Conservation (phyloP, 768 basidiomycete species). For the Vararia minispora region DNA sequence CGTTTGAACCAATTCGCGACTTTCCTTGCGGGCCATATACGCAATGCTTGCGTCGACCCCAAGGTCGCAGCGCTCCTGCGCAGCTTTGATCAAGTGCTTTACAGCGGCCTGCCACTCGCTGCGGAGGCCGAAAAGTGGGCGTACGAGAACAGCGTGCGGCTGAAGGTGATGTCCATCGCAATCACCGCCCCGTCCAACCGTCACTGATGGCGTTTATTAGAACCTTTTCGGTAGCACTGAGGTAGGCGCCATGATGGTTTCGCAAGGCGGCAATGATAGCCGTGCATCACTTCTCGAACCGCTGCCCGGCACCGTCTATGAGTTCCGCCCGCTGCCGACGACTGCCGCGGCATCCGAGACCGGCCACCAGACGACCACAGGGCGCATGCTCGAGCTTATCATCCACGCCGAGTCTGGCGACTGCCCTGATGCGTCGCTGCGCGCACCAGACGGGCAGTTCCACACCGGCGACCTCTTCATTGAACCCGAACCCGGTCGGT, state of each 20-base stretch:
- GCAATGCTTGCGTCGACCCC: conserved; percentile 44
- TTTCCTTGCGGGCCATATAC: conserved; percentile 56
- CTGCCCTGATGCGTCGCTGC: conserved; percentile 51
- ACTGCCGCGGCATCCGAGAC: conserved; percentile 23
- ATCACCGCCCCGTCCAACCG: conserved; percentile 8
- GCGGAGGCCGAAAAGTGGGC: conserved; percentile 68
- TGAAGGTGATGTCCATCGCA: conserved; percentile 35
- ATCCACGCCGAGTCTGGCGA: conserved; percentile 57
- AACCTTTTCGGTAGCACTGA: conserved; percentile 80
- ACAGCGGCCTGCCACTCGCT: conserved; percentile 52
- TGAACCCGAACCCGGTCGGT: conserved; percentile 44
- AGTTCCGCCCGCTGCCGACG: conserved; percentile 56
- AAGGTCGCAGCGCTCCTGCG: conserved; percentile 47
- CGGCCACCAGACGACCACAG: conserved; percentile 39
- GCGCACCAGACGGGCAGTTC: conserved; percentile 56
- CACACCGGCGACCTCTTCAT: conserved; percentile 79
- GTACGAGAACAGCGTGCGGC: conserved; percentile 45
- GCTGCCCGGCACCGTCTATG: conserved; percentile 53
- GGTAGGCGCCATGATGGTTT: conserved; percentile 61
- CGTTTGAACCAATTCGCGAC: conserved; percentile 67
- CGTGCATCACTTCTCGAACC: conserved; percentile 43
- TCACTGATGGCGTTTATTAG: conserved; percentile 26
- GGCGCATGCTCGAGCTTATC: conserved; percentile 54
- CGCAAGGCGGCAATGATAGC: conserved; percentile 39
- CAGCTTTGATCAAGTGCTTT: conserved; percentile 51